Percentiles rank a stretch among this genome's conserved stretches.
Conservation (phyloP, 495 filamentous ascomycete genomes). For the Geoglossum glabrum region DNA sequence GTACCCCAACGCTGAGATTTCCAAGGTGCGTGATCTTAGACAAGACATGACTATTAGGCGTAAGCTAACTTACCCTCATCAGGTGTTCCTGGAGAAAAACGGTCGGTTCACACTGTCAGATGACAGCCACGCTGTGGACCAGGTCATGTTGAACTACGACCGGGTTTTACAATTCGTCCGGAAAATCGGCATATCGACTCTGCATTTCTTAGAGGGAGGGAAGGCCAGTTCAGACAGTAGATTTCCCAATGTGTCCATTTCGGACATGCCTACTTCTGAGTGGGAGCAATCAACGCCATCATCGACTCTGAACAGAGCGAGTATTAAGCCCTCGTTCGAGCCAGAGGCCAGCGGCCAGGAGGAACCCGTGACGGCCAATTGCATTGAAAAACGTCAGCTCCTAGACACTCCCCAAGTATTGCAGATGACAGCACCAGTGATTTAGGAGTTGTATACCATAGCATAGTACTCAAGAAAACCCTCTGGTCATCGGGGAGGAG, state of each 20-base stretch:
- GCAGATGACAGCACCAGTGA: background rate
- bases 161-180: background rate
- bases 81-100: conserved; percentile 3
- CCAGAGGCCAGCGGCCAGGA: background rate
- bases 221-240: background rate
- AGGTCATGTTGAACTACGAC: conserved; percentile 7
- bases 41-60: background rate
- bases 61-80: background rate
- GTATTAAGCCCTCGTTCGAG: background rate
- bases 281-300: background rate
- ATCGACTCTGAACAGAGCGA: background rate
- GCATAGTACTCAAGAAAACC: background rate
- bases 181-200: conserved; percentile 3
- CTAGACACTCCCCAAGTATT: background rate
- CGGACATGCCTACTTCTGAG: background rate
- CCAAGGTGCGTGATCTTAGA: conserved; percentile 33
- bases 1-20: conserved; percentile 67
- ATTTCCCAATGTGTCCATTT: background rate
- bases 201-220: conserved; percentile 6
- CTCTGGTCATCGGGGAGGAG: background rate
- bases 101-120: conserved; percentile 7
- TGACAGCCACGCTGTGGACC: conserved; percentile 6
- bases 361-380: background rate
- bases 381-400: background rate
- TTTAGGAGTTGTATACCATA: background rate